Evolutionary conservation across 225 moss, liverwort and hornwort species (phyloP), one percentile per base, ranked within the genome.

Genomic region (Ulota crispa): DNA sequence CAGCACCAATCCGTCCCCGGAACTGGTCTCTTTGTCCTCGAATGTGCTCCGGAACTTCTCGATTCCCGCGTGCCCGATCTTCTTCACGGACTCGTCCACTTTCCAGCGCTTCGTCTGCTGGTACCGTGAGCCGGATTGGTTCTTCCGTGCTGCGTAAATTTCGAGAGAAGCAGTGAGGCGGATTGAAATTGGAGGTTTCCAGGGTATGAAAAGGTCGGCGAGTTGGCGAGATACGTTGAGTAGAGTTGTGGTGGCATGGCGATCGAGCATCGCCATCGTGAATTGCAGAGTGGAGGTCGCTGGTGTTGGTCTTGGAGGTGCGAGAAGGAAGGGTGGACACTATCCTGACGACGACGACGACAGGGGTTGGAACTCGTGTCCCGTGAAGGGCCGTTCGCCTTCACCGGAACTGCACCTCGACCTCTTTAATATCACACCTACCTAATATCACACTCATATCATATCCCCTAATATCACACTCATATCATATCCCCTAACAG

Each of bases 61-160:
- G 21, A 91, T 91, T 7, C 91, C 91, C 0, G 91, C 89, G 23
- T 86, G 89, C 0, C 91, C 91, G 5, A 91, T 83, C 15, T 91
- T 91, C 81, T 91, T 91, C 57, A 80, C 89, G 11, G 91, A 91
- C 81, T 91, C 91, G 77, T 91, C 91, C 50, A 81, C 45, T 69
- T 91, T 91, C 91, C 91, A 91, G 37, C 89, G 85, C 83, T 91
- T 91, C n/a, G 89, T 72, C 28, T 89, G 89, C 77, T 91, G 91
- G 68, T 85, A 81, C 21, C 87, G 84, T 14, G 85, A 80, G 23
- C 91, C 89, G 3, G 85, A 83, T 61, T 91, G 91, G 20, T 91
- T 89, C 85, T 91, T 91, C 64, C 91, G 85, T 3, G 85, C 89
- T 1, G 91, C 89, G 9, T 8, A 50, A 27, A 91, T 50, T 26